Base-by-base conservation (phyloP, 192 early-diverging fungal genomes). In the Coemansia pectinata region DNA sequence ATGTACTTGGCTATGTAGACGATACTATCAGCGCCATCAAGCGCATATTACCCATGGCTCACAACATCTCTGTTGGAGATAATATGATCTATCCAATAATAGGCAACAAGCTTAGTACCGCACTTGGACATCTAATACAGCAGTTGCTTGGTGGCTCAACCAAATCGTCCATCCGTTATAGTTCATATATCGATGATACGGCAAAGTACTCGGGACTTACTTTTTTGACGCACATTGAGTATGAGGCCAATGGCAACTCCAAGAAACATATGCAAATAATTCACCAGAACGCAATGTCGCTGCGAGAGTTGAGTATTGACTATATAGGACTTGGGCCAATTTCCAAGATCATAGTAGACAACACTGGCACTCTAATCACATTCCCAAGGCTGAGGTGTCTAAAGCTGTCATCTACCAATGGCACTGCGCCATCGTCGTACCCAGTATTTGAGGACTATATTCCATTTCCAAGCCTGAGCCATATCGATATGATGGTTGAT, bases 191-290 rank as follows among this genome's bases (percentile, higher is more conserved):
- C n/a, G n/a, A 48, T 48, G 45, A 48, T 15, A 48, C 45, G 45
- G n/a, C 45, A 48, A 48, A 48, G n/a, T 48, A 48, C 45, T 48
- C 45, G 15, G 15, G 7, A n/a, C 19, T 48, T 23, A 19, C n/a
- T 15, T 7, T 15, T 19, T 48, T 48, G 45, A 48, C 45, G 15
- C n/a, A 19, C 45, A 48, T 48, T 48, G 45, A 48, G 4, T 48
- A 48, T 23, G 45, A 48, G 17, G 2, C 17, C 2, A 48, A 21
- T 15, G 45, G 45, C 19, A 9, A 23, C 23, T 52, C 48, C 48
- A 52, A 52, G 48, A 52, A 23, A 25, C 48, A 52, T 19, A 52
- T 52, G 48, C 48, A 52, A 25, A 52, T 52, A 23, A 52, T 52
- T 9, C 10, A 52, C 10, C 19, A 23, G 9, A 52, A 52, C 11